Evolutionary conservation across 2,329 filamentous ascomycete species (phyloP), one percentile per base, ranked within the genome.

Genomic region (Geoglossum cookeanum): DNA sequence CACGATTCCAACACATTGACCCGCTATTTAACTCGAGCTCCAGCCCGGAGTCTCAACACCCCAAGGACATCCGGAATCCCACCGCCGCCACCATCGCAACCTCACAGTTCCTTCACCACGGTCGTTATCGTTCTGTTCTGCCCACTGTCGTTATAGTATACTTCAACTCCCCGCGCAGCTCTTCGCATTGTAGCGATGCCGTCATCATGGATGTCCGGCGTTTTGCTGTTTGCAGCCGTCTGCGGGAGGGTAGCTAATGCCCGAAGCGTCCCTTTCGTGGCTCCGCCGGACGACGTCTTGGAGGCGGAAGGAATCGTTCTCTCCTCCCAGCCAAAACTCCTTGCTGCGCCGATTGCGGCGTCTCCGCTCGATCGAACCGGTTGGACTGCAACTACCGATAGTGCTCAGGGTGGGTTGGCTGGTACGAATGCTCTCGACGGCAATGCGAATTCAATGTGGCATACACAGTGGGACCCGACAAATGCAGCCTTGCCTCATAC

Each of bases 361-460:
- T 9, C 27, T 29, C 52, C 60, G 11, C 60, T 66, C 33, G 57
- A 51, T 54, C 62, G 62, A 7, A 58, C 59, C 6, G 64, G 61
- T 29, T 67, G 65, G 65, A 65, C 62, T 4, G 63, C 62, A 13
- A 63, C 62, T 22, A 61, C 64, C 17, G 64, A 66, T 54, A 66
- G 64, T 52, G 63, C 60, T 35, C 58, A 65, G 15, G 32, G 55
- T 27, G 62, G 61, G 22, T 62, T 63, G 27, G 63, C 62, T 17
- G 29, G 2, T 5, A 5, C 57, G 8, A 67, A 66, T 29, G 65
- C 64, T 8, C 60, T 70, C 15, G 68, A 70, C 62, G 64, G 63
- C 44, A 64, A 66, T 37, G 55, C 63, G 15, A 58, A 58, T 33
- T 65, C 65, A 9, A 63, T 68, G 55, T 70, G 68, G 67, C 67